These are phyloP conservation scores for Rhodotorula paludigena DNA, from an alignment of 768 basidiomycete genomes.

Conservation along the genomic window DNA sequence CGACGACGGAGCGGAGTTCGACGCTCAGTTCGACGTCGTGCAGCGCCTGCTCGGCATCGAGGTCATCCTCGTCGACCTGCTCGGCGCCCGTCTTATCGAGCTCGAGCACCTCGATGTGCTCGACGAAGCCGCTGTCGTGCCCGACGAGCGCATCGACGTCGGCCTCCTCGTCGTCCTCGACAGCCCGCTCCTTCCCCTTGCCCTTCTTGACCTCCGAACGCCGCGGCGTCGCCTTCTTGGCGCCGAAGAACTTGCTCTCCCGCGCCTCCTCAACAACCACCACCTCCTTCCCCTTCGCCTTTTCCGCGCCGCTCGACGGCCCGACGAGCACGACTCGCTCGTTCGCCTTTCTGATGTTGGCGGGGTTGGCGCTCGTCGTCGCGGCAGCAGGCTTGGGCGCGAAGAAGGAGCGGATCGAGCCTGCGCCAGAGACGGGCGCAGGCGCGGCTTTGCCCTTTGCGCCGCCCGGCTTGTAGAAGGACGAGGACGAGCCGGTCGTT, in stretches of 20 bases:
- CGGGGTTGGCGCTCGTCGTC: neutral
- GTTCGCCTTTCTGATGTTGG: neutral
- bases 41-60: slow-evolving; percentile 17
- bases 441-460: slow-evolving; percentile 10
- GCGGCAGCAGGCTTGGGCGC: neutral
- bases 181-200: neutral
- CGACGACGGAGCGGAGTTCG: neutral
- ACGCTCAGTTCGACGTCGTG: slow-evolving; percentile 19
- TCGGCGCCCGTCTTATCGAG: no score
- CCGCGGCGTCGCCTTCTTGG: neutral
- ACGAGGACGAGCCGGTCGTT: neutral
- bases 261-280: neutral
- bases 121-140: slow-evolving; percentile 2
- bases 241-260: slow-evolving; percentile 35
- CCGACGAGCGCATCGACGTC: neutral
- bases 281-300: slow-evolving; percentile 10
- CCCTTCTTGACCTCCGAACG: neutral
- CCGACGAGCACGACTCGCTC: slow-evolving; percentile 5
- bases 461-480: no score
- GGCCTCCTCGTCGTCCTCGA: neutral
- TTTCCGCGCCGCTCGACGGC: neutral
- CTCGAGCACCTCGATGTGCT: neutral
- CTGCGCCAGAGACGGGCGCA: no score
- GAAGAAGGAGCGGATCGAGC: slow-evolving; percentile 30
- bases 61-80: neutral